These are phyloP conservation scores for Monilinia vaccinii-corymbosi DNA, from an alignment of 2,329 filamentous ascomycete genomes.

Conservation along the genomic window DNA sequence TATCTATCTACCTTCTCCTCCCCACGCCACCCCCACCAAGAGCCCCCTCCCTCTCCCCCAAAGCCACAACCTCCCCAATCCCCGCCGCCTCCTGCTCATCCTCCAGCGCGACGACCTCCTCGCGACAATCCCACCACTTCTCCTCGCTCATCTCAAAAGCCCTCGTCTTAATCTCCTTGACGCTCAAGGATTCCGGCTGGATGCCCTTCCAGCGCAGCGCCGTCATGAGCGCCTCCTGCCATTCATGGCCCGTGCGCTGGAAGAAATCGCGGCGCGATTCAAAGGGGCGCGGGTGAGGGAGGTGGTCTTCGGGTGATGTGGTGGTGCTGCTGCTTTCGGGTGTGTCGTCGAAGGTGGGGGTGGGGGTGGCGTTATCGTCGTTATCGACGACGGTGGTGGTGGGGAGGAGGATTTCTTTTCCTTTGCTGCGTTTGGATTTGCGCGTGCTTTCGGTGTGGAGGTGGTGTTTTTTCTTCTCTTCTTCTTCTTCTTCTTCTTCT, in stretches of 20 bases:
- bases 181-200: conserved; percentile 55
- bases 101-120: conserved; percentile 84
- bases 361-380: conserved; percentile 29
- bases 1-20: conserved; percentile 19
- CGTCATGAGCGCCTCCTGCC: conserved; percentile 81
- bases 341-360: conserved; percentile 47
- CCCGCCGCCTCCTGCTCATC: conserved; percentile 84
- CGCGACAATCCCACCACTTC: conserved; percentile 97
- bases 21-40: conserved; percentile 17
- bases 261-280: conserved; percentile 91
- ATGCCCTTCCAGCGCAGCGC: conserved; percentile 60
- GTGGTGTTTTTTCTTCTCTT: conserved; percentile 31
- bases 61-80: conserved; percentile 86
- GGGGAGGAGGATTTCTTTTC: conserved; percentile 37
- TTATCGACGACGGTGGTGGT: background rate
- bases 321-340: conserved; percentile 20
- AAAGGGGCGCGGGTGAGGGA: conserved; percentile 44
- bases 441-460: conserved; percentile 38
- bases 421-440: conserved; percentile 48
- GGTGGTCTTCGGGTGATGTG: conserved; percentile 24
- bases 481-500: conserved; percentile 38
- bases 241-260: conserved; percentile 73
- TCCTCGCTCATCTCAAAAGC: conserved; percentile 88
- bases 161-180: conserved; percentile 88
- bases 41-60: conserved; percentile 40